Percentiles rank a stretch among this genome's conserved stretches.
These are phyloP conservation scores for Penicillium expansum DNA, from an alignment of 2,329 filamentous ascomycete genomes.

Conservation along the genomic window DNA sequence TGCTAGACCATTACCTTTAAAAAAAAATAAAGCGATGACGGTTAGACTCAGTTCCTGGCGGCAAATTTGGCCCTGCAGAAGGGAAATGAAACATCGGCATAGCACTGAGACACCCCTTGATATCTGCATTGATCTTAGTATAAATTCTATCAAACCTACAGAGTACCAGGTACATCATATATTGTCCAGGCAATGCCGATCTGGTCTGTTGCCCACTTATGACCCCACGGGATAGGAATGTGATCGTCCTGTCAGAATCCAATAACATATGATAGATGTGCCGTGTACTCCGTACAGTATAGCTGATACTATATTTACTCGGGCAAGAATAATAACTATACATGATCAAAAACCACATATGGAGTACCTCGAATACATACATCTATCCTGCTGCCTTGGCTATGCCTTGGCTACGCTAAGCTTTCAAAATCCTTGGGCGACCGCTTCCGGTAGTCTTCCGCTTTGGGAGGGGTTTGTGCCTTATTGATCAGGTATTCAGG, in stretches of 20 bases:
- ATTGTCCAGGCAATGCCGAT: neutral
- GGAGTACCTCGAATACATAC: neutral
- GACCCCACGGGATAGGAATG: conserved; percentile 1
- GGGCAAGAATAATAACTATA: neutral
- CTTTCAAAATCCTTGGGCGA: neutral
- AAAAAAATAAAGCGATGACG: conserved; percentile 4
- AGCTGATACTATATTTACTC: too few species aligned
- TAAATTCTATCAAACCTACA: neutral
- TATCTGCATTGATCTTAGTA: neutral
- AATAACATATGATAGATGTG: neutral
- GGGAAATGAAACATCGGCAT: conserved; percentile 8
- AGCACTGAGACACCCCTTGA: conserved; percentile 6
- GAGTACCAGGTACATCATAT: neutral
- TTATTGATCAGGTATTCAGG: neutral
- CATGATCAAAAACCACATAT: neutral
- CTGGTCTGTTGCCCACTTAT: neutral
- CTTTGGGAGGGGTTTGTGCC: neutral
- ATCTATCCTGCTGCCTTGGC: neutral
- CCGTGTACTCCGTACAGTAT: neutral
- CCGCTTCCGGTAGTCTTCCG: neutral
- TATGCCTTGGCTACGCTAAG: neutral
- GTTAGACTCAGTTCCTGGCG: conserved; percentile 8
- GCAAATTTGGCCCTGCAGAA: conserved; percentile 3
- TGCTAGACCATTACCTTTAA: too few species aligned
- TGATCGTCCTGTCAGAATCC: neutral